A percentile compares a stretch with the other conserved stretches of the same genome.
These are phyloP conservation scores for Aspergillus awamori DNA, from an alignment of 2,329 filamentous ascomycete species.

Conservation along the genomic window DNA sequence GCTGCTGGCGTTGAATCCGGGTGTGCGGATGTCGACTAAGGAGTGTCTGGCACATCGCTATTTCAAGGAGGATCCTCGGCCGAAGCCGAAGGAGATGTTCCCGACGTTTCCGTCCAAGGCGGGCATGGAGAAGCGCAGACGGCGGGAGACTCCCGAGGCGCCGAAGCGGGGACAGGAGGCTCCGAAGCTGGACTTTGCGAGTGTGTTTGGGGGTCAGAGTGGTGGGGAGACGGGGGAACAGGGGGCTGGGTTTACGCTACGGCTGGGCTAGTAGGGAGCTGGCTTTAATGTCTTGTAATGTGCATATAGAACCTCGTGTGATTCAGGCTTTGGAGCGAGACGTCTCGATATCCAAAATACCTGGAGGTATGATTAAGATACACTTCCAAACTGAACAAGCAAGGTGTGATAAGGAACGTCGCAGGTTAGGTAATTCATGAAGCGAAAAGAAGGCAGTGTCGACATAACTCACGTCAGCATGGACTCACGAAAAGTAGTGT, in stretches of 20 bases:
- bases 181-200: conserved; percentile 66
- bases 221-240: conserved; percentile 65
- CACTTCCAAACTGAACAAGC: background rate
- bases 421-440: conserved; percentile 11
- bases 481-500: conserved; percentile 21
- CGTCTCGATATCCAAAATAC: background rate
- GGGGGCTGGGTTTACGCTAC: conserved; percentile 61
- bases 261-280: conserved; percentile 53
- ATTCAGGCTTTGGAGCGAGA: background rate
- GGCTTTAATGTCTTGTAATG: background rate
- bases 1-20: conserved; percentile 76
- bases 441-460: background rate
- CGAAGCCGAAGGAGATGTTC: conserved; percentile 90
- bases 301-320: conserved; percentile 4
- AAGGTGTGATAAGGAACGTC: conserved; percentile 11
- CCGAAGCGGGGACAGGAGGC: conserved; percentile 75
- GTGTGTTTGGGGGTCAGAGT: conserved; percentile 69
- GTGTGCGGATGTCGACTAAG: conserved; percentile 67
- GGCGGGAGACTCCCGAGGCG: conserved; percentile 76
- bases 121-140: conserved; percentile 79
- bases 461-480: background rate
- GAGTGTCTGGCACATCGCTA: conserved; percentile 80
- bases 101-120: conserved; percentile 96
- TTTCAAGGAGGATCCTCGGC: conserved; percentile 84
- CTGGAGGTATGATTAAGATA: conserved; percentile 2